Base-by-base conservation (phyloP, 2,329 filamentous ascomycete species). In the Lecanoromycetidae sp. region DNA sequence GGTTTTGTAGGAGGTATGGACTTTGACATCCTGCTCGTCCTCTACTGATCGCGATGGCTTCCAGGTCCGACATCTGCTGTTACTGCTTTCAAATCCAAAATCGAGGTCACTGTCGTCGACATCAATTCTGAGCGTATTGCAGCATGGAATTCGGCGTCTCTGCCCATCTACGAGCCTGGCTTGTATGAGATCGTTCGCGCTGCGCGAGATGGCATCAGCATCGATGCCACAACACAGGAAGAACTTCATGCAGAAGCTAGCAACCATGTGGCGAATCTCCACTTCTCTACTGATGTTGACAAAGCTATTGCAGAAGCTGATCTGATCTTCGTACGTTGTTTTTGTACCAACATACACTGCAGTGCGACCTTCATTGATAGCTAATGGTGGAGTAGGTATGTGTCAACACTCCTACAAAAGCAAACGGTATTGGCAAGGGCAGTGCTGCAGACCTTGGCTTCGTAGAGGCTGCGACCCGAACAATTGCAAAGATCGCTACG, bases 321-420 rank as follows among this genome's bases (percentile, higher is more conserved):
- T 58, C 65, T 88, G 36, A 75, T 90, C 48, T 75, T 90, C 50
- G 75, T 46, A n/a, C n/a, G n/a, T n/a, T n/a, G n/a, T n/a, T n/a
- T n/a, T n/a, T n/a, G n/a, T n/a, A n/a, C n/a, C n/a, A n/a, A n/a
- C n/a, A n/a, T n/a, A n/a, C n/a, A n/a, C n/a, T n/a, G n/a, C n/a
- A n/a, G n/a, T n/a, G n/a, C n/a, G n/a, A n/a, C n/a, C n/a, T n/a
- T n/a, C n/a, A n/a, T n/a, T n/a, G n/a, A n/a, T n/a, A n/a, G n/a
- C n/a, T n/a, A n/a, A n/a, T n/a, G n/a, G n/a, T n/a, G n/a, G n/a
- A n/a, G 9, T 88, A n/a, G n/a, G n/a, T n/a, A 46, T 77, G 81
- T 12, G 84, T 90, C 56, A 86, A 87, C 61, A 88, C 84, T 0
- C 84, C 84, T 2, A 87, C 84, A 35, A 88, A 87, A 66, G 74